Conservation (phyloP, 768 basidiomycete genomes). For the Leccinum rimulosum region DNA sequence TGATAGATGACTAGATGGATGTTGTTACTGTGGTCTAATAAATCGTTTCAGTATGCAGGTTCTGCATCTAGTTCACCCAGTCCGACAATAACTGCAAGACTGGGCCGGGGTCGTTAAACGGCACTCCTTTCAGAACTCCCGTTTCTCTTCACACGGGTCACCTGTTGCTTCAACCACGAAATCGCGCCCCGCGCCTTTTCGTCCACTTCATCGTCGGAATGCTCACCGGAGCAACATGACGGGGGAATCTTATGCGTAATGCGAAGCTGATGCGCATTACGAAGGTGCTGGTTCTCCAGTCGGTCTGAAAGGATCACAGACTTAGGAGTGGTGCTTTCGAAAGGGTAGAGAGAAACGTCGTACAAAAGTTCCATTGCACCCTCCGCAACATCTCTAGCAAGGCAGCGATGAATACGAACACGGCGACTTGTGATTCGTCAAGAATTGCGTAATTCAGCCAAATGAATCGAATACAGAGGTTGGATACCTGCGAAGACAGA, state of each 20-base stretch:
- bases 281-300: constrained; percentile 89
- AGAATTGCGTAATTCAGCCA: constrained; percentile 80
- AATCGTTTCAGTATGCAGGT: neutral
- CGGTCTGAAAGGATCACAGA: constrained; percentile 46
- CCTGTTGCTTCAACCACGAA: neutral
- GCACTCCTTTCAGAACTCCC: neutral
- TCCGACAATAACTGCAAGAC: neutral
- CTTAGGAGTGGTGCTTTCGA: neutral
- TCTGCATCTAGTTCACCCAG: neutral
- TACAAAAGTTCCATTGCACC: constrained; percentile 91
- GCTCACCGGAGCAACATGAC: constrained; percentile 46
- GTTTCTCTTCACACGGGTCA: neutral
- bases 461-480: constrained; percentile 72
- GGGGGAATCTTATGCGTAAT: constrained; percentile 83
- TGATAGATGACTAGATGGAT: neutral
- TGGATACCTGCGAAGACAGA: constrained; percentile 51
- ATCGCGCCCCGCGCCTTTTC: neutral
- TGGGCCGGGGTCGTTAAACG: neutral
- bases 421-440: constrained; percentile 43
- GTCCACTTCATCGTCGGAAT: neutral
- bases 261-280: constrained; percentile 93
- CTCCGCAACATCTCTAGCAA: constrained; percentile 75
- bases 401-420: constrained; percentile 67
- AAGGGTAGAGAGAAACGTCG: constrained; percentile 26
- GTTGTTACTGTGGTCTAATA: neutral